These are phyloP conservation scores for Quercus tomentella DNA, from an alignment of 331 rosid genomes.

Conservation along the genomic window DNA sequence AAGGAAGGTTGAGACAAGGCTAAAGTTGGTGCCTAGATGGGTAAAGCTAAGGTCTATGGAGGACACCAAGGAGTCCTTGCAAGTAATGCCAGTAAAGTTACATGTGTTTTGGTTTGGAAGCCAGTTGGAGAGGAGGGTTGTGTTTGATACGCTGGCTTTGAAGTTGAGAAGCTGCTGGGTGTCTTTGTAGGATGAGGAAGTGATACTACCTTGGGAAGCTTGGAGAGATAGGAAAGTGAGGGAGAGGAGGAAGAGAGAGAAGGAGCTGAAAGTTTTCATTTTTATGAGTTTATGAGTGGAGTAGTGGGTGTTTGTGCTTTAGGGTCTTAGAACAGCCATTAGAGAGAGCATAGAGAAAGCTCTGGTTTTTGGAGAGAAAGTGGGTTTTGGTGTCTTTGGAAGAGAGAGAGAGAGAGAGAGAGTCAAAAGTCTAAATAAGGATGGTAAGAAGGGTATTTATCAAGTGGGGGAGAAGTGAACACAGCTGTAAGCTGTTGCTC, in stretches of 20 bases:
- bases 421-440: constrained; percentile 48
- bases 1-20: constrained; percentile 37
- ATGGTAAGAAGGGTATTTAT: constrained; percentile 79
- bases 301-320: not conserved
- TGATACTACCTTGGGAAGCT: not conserved
- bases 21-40: constrained; percentile 49
- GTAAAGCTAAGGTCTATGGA: constrained; percentile 53
- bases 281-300: not conserved
- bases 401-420: constrained; percentile 10
- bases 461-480: constrained; percentile 38
- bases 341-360: constrained; percentile 27
- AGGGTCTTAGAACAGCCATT: constrained; percentile 62
- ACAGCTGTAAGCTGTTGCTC: constrained; percentile 69
- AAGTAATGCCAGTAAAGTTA: constrained; percentile 44
- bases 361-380: not conserved
- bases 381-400: not conserved
- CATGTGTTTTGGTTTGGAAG: constrained; percentile 49
- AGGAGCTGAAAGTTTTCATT: constrained; percentile 26
- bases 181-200: constrained; percentile 18
- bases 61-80: constrained; percentile 50
- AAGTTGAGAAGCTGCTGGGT: constrained; percentile 55
- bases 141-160: constrained; percentile 53
- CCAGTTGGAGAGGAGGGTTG: constrained; percentile 50
- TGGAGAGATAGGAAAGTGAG: constrained; percentile 20
- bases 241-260: constrained; percentile 7